Conservation (phyloP, 2,329 filamentous ascomycete species). For the Cytospora schulzeri region DNA sequence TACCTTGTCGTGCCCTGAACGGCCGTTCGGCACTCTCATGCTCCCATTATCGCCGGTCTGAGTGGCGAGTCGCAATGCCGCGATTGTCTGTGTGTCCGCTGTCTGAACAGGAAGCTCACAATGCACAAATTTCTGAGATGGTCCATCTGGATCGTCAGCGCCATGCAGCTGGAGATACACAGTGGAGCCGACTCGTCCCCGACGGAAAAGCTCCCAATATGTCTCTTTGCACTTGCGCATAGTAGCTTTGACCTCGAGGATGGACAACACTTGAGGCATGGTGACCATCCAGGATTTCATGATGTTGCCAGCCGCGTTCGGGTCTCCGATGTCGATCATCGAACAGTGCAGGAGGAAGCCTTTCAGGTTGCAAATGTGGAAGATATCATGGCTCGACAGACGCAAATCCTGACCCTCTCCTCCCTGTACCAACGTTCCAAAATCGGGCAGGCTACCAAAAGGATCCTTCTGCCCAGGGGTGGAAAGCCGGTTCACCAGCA, state of each 20-base stretch:
- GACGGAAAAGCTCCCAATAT: constrained; percentile 3
- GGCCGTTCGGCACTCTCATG: not conserved
- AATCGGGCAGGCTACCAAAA: not conserved
- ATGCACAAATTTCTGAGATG: not conserved
- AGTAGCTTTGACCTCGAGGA: not conserved
- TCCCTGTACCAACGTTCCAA: not conserved
- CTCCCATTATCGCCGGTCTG: not conserved
- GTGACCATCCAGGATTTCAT: constrained; percentile 8
- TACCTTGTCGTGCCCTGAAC: not conserved
- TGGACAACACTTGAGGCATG: not conserved
- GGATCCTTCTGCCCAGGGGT: not conserved
- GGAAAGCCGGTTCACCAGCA: constrained; percentile 1
- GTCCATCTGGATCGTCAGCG: not conserved
- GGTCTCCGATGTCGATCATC: not conserved
- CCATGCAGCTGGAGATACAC: not conserved
- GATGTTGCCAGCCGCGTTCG: not conserved
- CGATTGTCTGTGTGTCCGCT: not conserved
- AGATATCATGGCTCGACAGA: constrained; percentile 1
- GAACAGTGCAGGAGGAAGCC: constrained; percentile 1
- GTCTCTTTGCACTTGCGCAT: not conserved
- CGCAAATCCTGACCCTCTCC: not conserved
- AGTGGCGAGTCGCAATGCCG: not conserved
- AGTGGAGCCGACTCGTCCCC: not conserved
- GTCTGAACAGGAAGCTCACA: not conserved
- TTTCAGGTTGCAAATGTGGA: constrained; percentile 5